These are phyloP conservation scores for Suillus variegatus DNA, from an alignment of 768 basidiomycete genomes.

Conservation along the genomic window DNA sequence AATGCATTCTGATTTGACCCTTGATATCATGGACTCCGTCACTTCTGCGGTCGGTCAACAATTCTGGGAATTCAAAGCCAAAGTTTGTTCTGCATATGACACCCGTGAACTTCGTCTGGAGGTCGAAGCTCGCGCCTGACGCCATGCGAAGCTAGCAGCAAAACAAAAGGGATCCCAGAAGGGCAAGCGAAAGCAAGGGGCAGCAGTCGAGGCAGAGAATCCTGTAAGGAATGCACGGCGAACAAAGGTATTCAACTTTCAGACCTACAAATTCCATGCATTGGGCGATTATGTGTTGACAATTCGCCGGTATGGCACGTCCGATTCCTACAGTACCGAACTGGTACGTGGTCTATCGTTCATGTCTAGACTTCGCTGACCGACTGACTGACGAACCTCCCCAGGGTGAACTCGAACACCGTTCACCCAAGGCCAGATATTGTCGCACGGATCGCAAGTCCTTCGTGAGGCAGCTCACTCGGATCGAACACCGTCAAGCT, in stretches of 20 bases:
- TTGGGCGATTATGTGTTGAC: constrained; percentile 21
- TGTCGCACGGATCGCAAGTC: neutral
- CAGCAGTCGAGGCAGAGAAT: no score
- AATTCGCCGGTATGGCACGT: constrained; percentile 29
- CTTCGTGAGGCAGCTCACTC: neutral
- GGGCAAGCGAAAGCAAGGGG: no score
- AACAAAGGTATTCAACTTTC: constrained; percentile 14
- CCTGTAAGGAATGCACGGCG: no score
- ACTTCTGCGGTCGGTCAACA: neutral
- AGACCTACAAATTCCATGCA: constrained; percentile 27
- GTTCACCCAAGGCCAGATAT: constrained; percentile 5
- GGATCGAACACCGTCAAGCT: constrained; percentile 8
- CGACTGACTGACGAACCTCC: neutral
- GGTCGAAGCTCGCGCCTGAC: neutral
- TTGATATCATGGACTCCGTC: neutral
- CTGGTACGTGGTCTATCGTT: constrained; percentile 9
- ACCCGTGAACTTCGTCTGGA: neutral
- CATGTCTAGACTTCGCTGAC: no score
- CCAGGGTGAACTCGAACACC: constrained; percentile 17
- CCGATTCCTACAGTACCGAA: constrained; percentile 37
- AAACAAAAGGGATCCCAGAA: no score
- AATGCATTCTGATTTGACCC: neutral
- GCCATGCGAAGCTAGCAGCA: neutral
- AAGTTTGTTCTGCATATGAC: neutral
- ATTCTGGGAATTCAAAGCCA: neutral